Evolutionary conservation across 2,329 filamentous ascomycete genomes (phyloP), one percentile per base, ranked within the genome.

Genomic region (Apiospora hydei): DNA sequence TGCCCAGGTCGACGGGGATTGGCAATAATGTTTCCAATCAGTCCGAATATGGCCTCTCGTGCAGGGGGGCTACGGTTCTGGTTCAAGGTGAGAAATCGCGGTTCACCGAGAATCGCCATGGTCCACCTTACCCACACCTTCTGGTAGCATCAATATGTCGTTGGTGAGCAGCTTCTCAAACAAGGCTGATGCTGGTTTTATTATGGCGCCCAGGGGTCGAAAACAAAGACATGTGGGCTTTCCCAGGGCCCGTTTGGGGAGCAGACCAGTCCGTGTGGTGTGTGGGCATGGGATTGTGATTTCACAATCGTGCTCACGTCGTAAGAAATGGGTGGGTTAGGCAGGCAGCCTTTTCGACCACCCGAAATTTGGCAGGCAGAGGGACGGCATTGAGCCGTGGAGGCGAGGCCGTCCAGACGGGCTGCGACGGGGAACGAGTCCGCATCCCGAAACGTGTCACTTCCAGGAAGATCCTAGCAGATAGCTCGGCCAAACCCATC

Each of bases 151-250:
- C 57, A 41, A 64, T 41, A n/a, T 64, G 57, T n/a, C 57, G n/a
- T 41, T 64, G 41, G 34, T 64, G 57, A 41, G 18, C 57, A n/a
- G 57, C 18, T 64, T 41, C 34, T 34, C 34, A 41, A 64, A 64
- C 57, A 64, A 41, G 57, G 57, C 57, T 64, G 57, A 64, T 64
- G 57, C 57, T n/a, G 57, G 57, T 41, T 64, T 64, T 41, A 64
- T 64, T 64, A 64, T 64, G 57, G 57, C 34, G 34, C 57, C 57
- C 57, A 64, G 57, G 57, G 57, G 57, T 38, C 57, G 57, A 64
- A 64, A 64, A 64, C 57, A 64, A 64, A 41, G 57, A 41, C 34
- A 18, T 53, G 57, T 64, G 34, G 57, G 57, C 34, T 64, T 64
- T 64, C 57, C 57, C 21, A 64, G 57, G 57, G 57, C 57, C 57